Percentiles rank a stretch among this genome's conserved stretches.
Evolutionary conservation across 2,329 filamentous ascomycete genomes (phyloP).

Genomic region (Aspergillus fischeri): DNA sequence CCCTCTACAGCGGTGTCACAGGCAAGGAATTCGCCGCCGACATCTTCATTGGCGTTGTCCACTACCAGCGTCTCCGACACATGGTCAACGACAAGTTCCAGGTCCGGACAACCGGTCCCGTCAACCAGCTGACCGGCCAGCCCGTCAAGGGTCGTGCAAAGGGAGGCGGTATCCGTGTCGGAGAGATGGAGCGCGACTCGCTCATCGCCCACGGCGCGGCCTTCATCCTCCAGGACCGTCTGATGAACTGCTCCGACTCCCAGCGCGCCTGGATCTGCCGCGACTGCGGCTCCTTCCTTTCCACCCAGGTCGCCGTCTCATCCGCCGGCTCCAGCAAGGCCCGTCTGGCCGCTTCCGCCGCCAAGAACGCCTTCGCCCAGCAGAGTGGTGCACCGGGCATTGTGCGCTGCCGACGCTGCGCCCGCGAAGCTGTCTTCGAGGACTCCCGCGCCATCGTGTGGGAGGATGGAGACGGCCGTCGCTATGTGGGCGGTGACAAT

Average conservation of each 20-base stretch:
- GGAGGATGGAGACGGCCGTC: constrained; percentile 83
- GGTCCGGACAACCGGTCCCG: constrained; percentile 89
- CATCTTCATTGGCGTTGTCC: constrained; percentile 94
- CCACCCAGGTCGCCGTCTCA: constrained; percentile 59
- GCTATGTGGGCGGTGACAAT: constrained; percentile 84
- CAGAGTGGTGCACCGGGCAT: constrained; percentile 57
- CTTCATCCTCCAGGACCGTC: constrained; percentile 87
- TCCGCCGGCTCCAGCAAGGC: constrained; percentile 24
- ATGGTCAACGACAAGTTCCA: constrained; percentile 99
- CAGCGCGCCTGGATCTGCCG: constrained; percentile 85
- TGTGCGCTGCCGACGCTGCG: constrained; percentile 77
- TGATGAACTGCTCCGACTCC: constrained; percentile 97
- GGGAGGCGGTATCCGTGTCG: constrained; percentile 96
- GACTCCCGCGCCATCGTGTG: constrained; percentile 70
- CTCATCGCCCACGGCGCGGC: constrained; percentile 92
- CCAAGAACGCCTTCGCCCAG: constrained; percentile 29
- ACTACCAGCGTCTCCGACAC: constrained; percentile 96
- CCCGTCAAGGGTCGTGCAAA: constrained; percentile 96
- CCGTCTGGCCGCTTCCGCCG: constrained; percentile 25
- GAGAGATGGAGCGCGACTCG: constrained; percentile 98
- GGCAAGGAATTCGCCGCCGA: constrained; percentile 90
- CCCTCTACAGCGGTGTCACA: constrained; percentile 96
- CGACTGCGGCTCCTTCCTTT: constrained; percentile 83
- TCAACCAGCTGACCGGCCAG: constrained; percentile 86
- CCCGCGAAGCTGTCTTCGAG: constrained; percentile 57